phyloP scores from a whole-genome alignment of 2,329 filamentous ascomycete species.

The Cordyceps militaris region DNA sequence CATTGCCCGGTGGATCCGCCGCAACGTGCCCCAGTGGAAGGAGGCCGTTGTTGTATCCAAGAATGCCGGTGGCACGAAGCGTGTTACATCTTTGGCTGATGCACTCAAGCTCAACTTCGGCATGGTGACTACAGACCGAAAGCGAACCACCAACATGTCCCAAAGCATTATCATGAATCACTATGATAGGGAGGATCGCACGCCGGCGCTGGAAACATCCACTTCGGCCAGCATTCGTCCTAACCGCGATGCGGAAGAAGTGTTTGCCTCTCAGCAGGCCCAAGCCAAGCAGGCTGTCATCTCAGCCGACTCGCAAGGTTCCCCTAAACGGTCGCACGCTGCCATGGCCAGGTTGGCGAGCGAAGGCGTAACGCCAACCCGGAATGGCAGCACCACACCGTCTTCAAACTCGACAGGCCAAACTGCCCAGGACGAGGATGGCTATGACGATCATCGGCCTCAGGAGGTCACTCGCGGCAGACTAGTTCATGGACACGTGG shows the following conservation, averaged over 20 bases:
- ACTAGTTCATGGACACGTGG: constrained; percentile 87
- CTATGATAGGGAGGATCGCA: constrained; percentile 52
- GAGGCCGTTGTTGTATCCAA: constrained; percentile 96
- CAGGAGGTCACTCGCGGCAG: constrained; percentile 87
- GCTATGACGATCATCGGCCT: constrained; percentile 74
- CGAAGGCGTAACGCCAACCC: not conserved
- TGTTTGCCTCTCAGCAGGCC: constrained; percentile 18
- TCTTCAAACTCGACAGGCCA: constrained; percentile 20
- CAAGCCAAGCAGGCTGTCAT: constrained; percentile 1
- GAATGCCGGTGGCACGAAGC: constrained; percentile 94
- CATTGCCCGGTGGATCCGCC: constrained; percentile 89
- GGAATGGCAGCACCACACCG: constrained; percentile 4
- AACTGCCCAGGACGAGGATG: constrained; percentile 31
- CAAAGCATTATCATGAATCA: constrained; percentile 72
- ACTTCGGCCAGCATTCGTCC: constrained; percentile 17
- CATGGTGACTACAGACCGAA: constrained; percentile 81
- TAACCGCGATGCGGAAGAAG: constrained; percentile 18
- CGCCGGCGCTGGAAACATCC: constrained; percentile 33
- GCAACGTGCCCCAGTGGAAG: constrained; percentile 79
- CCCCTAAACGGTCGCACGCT: constrained; percentile 10
- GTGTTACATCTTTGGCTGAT: constrained; percentile 92
- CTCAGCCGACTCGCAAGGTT: constrained; percentile 11
- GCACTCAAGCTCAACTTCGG: constrained; percentile 96
- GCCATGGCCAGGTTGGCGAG: not conserved
- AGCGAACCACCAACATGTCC: constrained; percentile 57